phyloP scores from a whole-genome alignment of 2,329 filamentous ascomycete genomes.

The Pestalotiopsis sp. region DNA sequence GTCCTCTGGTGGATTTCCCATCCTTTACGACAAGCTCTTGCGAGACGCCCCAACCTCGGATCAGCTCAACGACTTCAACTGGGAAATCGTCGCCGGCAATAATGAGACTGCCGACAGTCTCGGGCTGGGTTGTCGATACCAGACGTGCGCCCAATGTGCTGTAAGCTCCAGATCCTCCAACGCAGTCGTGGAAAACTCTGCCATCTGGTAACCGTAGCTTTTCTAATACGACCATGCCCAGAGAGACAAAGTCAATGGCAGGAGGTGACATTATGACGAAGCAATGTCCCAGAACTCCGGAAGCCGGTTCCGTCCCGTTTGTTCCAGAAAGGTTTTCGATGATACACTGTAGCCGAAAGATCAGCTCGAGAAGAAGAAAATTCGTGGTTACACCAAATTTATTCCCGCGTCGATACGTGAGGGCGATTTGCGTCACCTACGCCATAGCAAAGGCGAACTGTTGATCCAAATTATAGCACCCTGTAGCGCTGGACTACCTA shows the following conservation, averaged over 20 bases:
- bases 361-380: background rate
- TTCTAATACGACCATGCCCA: conserved; percentile 37
- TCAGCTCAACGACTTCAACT: background rate
- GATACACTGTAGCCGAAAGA: too few relatives aligned
- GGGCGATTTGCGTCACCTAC: background rate
- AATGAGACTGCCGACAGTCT: conserved; percentile 15
- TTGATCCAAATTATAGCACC: background rate
- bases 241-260: conserved; percentile 29
- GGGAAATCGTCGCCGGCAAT: conserved; percentile 20
- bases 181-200: conserved; percentile 26
- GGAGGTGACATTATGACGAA: background rate
- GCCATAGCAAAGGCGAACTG: background rate
- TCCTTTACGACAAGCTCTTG: conserved; percentile 3
- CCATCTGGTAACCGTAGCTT: conserved; percentile 32
- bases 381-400: background rate
- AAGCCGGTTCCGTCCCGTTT: too few relatives aligned
- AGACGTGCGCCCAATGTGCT: conserved; percentile 18
- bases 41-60: conserved; percentile 13
- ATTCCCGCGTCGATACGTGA: background rate
- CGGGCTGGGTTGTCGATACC: background rate
- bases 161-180: conserved; percentile 36
- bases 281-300: too few relatives aligned
- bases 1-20: conserved; percentile 17
- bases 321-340: too few relatives aligned
- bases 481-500: background rate